Base-by-base conservation (phyloP, 495 filamentous ascomycete species). In the Aspergillus asperescens region DNA sequence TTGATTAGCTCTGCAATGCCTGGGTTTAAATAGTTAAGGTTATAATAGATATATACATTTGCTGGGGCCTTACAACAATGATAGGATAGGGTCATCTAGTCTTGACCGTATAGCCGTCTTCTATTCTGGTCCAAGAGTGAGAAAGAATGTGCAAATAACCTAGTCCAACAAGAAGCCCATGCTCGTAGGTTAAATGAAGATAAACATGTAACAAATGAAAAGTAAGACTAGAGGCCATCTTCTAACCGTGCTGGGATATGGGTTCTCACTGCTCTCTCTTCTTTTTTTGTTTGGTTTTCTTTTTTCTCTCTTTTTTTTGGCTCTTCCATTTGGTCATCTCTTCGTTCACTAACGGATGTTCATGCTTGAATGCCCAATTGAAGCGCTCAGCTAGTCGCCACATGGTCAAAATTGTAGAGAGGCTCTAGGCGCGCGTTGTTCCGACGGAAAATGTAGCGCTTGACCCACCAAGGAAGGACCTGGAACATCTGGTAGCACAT, bases 381-480 rank as follows among this genome's bases (percentile, higher is more conserved):
- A n/a, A 7, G 9, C 13, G 3, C 8, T 22, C 15, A 34, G 27
- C 5, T 34, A 19, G 24, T 22, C 19, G 28, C 57, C 13, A 67
- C 15, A 10, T 62, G 46, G 31, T 81, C 81, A 43, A 84, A 82
- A 31, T 78, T 71, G 66, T 90, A 90, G 23, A 90, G 74, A 38
- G 83, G 82, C 66, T 79, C 71, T 24, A 86, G 66, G 49, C 60
- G 59, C 1, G 78, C 79, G 23, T 71, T 80, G 52, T 72, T 67
- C 29, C 76, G 66, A 31, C 76, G 73, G 35, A 92, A 67, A 28
- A 92, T 66, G 52, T 80, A 87, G 24, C 81, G 74, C 63, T 82
- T 83, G 62, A 87, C 59, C 77, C 81, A 91, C 70, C 78, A 92
- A 1, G 82, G 81, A n/a, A 88, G 68, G 3, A 72, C 80, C 55